Conservation (phyloP, 805 yeast species). For the Kregervanrija pseudodelftensis region DNA sequence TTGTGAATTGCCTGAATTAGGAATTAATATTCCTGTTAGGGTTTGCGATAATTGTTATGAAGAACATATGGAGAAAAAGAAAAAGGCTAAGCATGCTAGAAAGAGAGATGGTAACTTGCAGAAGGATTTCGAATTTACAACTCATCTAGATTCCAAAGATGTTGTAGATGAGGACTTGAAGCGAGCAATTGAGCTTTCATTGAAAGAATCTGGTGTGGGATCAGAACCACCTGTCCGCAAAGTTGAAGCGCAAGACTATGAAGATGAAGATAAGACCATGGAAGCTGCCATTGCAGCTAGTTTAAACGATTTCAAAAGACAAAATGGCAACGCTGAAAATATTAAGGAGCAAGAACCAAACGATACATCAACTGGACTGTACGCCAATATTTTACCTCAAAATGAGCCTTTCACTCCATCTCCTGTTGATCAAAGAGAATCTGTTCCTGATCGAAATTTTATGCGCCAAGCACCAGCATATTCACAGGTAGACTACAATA, state of each 20-base stretch:
- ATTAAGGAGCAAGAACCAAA: constrained; percentile 9
- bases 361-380: constrained; percentile 17
- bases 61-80: constrained; percentile 39
- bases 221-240: constrained; percentile 2
- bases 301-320: constrained; percentile 50
- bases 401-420: neutral
- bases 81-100: constrained; percentile 12
- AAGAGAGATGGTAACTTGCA: neutral
- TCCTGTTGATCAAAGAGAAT: no score
- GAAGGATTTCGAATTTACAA: neutral
- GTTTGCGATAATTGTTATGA: constrained; percentile 88
- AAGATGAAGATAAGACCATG: constrained; percentile 80
- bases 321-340: neutral
- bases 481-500: constrained; percentile 7
- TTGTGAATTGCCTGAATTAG: constrained; percentile 71
- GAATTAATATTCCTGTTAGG: constrained; percentile 82
- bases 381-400: constrained; percentile 16
- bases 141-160: constrained; percentile 19
- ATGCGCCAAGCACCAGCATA: no score
- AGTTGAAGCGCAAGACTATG: constrained; percentile 23
- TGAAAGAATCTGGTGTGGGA: constrained; percentile 42
- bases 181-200: constrained; percentile 71
- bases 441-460: no score
- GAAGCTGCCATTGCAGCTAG: constrained; percentile 94
- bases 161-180: constrained; percentile 73